Conservation (phyloP, 2,329 filamentous ascomycete species). For the Trichoderma polysporum region DNA sequence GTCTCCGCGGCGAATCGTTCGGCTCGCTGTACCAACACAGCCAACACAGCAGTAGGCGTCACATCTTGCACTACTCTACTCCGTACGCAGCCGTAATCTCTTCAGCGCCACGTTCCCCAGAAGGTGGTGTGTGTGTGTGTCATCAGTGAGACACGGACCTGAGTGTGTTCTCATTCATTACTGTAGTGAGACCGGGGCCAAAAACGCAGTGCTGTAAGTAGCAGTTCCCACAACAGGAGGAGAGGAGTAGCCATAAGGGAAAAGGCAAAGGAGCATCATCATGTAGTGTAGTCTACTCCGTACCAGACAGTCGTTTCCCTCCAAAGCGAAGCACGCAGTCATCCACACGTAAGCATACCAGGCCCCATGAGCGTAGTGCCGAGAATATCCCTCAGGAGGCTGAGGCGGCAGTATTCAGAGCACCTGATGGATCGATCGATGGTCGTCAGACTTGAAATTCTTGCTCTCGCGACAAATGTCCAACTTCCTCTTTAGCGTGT, state of each 20-base stretch:
- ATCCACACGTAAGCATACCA: not conserved
- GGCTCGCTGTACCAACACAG: not conserved
- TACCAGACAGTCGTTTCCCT: not conserved
- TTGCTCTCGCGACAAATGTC: not conserved
- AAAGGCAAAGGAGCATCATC: not conserved
- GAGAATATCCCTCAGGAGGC: not conserved
- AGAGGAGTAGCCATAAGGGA: not conserved
- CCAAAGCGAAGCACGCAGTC: not conserved
- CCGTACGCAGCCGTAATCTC: not conserved
- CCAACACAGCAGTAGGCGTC: not conserved
- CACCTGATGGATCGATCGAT: conserved; percentile 1
- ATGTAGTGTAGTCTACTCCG: no score
- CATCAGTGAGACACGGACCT: not conserved
- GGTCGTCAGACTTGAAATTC: not conserved
- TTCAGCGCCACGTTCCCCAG: not conserved
- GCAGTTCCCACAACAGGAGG: not conserved
- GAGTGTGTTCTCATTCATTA: no score
- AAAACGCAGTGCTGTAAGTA: not conserved
- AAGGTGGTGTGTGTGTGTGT: not conserved
- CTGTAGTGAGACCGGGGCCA: no score
- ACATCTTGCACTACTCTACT: not conserved
- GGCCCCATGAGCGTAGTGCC: not conserved
- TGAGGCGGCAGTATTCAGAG: not conserved
- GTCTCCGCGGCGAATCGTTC: not conserved
- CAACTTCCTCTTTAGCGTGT: not conserved